Percentiles rank a stretch among this genome's conserved stretches.
These are phyloP conservation scores for Apiospora kogelbergensis DNA, from an alignment of 2,329 filamentous ascomycete species.

Conservation along the genomic window DNA sequence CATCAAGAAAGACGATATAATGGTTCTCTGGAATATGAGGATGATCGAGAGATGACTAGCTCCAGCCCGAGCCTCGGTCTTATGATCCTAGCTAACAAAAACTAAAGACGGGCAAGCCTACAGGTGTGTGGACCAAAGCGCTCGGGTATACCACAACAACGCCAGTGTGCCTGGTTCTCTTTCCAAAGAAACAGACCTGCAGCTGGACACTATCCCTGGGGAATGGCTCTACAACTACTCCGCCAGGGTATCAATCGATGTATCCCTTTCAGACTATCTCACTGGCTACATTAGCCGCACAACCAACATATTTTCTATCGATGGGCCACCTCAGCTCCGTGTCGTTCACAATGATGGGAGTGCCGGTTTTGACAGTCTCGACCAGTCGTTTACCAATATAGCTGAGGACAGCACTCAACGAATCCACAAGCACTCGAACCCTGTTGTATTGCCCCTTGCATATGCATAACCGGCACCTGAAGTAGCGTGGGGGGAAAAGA, in stretches of 20 bases:
- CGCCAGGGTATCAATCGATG: too few species aligned
- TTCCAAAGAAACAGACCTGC: neutral
- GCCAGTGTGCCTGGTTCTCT: neutral
- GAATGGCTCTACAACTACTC: slow-evolving; percentile 4
- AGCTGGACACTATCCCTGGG: neutral
- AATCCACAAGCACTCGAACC: neutral
- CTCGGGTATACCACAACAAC: too few species aligned
- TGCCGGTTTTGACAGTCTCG: slow-evolving; percentile 1
- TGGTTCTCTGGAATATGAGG: slow-evolving; percentile 9
- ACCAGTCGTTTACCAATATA: neutral
- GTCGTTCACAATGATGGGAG: neutral
- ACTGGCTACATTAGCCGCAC: neutral
- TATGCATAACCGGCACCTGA: neutral
- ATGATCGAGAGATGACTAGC: neutral
- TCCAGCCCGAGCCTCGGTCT: neutral
- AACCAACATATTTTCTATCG: neutral
- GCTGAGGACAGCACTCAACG: neutral
- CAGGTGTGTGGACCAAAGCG: neutral
- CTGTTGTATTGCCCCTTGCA: neutral
- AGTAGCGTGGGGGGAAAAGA: neutral
- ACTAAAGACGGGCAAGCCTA: neutral
- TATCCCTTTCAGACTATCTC: neutral
- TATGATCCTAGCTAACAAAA: neutral
- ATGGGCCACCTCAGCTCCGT: neutral
- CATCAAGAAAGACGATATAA: neutral